These are phyloP conservation scores for Mycena haematopus DNA, from an alignment of 768 basidiomycete species.

Conservation along the genomic window DNA sequence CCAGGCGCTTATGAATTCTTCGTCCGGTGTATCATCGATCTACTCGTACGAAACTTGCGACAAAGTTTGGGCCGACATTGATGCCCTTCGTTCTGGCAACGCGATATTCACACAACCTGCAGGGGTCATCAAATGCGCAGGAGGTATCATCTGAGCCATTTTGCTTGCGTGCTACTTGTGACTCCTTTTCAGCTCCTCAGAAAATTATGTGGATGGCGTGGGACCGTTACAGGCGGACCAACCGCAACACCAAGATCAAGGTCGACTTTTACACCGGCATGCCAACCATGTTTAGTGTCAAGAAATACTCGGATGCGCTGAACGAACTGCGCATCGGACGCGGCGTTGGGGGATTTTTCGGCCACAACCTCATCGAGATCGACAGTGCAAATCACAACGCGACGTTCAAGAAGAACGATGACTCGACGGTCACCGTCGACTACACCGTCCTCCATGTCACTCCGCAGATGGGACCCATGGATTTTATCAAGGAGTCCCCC, in stretches of 20 bases:
- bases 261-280: constrained; percentile 88
- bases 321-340: constrained; percentile 79
- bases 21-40: constrained; percentile 87
- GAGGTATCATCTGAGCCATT: constrained; percentile 55
- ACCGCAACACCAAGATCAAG: constrained; percentile 60
- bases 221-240: constrained; percentile 75
- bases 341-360: constrained; percentile 81
- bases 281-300: constrained; percentile 96
- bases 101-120: constrained; percentile 96
- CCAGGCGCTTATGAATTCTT: constrained; percentile 76
- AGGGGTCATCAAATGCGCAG: constrained; percentile 92
- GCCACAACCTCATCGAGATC: constrained; percentile 81
- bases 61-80: constrained; percentile 86
- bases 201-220: constrained; percentile 99
- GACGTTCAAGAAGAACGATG: constrained; percentile 83
- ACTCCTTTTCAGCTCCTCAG: constrained; percentile 65
- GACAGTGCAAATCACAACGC: constrained; percentile 76
- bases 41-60: constrained; percentile 92
- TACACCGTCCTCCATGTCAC: constrained; percentile 86
- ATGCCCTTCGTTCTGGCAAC: constrained; percentile 69
- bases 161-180: constrained; percentile 1
- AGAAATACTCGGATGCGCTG: constrained; percentile 92
- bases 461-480: constrained; percentile 92
- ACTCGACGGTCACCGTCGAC: constrained; percentile 69
- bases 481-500: constrained; percentile 78